Evolutionary conservation across 768 basidiomycete genomes (phyloP).

Genomic region (Epithele typhae): DNA sequence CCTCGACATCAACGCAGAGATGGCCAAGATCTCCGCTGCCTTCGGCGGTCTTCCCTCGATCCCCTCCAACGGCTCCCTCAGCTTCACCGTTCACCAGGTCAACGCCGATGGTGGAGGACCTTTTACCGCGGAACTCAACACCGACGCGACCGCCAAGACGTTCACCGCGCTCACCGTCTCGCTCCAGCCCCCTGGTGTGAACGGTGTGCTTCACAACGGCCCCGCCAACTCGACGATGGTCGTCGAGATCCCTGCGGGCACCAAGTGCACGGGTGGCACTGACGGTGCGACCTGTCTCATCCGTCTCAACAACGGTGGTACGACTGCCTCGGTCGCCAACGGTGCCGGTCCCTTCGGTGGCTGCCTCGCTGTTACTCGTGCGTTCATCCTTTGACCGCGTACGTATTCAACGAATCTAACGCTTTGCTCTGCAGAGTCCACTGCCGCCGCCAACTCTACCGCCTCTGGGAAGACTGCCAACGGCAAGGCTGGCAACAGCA

Average conservation of each 20-base stretch:
- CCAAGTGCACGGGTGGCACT: constrained; percentile 13
- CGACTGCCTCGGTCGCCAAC: constrained; percentile 18
- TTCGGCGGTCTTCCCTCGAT: constrained; percentile 22
- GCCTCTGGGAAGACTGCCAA: not conserved
- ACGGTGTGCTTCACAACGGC: constrained; percentile 20
- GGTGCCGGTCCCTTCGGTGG: constrained; percentile 31
- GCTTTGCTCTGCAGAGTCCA: too few relatives aligned
- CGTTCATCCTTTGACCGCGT: too few relatives aligned
- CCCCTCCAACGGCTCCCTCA: constrained; percentile 20
- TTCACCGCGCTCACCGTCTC: constrained; percentile 20
- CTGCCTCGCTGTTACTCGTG: constrained; percentile 20
- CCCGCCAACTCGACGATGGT: constrained; percentile 19
- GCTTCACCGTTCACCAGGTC: constrained; percentile 25
- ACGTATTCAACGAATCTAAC: too few relatives aligned
- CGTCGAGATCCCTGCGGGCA: constrained; percentile 8
- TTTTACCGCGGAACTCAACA: constrained; percentile 24
- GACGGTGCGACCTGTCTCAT: constrained; percentile 15
- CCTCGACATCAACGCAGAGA: constrained; percentile 19
- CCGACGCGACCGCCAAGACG: constrained; percentile 23
- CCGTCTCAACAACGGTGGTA: constrained; percentile 15
- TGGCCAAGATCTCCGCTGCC: constrained; percentile 14
- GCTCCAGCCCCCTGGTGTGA: constrained; percentile 23
- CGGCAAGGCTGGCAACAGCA: constrained; percentile 3
- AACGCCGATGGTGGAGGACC: constrained; percentile 30
- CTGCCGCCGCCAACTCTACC: not conserved